Base-by-base conservation (phyloP, 177 flowering plant species). In the Tripterygium wilfordii region DNA sequence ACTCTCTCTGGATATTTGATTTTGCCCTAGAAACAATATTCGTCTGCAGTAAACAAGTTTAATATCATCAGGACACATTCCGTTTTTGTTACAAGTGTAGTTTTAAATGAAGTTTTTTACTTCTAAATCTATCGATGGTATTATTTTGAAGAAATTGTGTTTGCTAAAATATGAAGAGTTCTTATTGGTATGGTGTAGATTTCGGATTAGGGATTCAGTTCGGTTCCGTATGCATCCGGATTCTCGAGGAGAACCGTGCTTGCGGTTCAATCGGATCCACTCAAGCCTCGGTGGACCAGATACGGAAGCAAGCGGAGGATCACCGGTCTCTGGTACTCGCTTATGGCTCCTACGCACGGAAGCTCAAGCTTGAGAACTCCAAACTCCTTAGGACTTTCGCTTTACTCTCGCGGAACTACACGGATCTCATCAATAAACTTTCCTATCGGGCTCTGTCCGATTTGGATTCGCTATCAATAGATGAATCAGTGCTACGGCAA, bases 231-330 rank as follows among this genome's bases (percentile, higher is more conserved):
- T 45, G 61, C 58, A 35, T 10, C 54, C 15, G 56, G 58, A 37
- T 50, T 55, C 19, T 15, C 47, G 14, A 19, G 76, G 38, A 64
- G 83, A 58, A 57, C 76, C 10, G 52, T 78, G 0, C 63, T 79
- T 21, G 85, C 78, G 2, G 29, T 71, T 4, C 76, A 79, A 54
- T 69, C 79, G 16, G 82, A 77, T 69, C 82, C 85, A 8, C 66
- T 71, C 31, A 79, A 77, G 69, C 75, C 74, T 2, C 56, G 78
- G 13, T 71, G 17, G 80, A 74, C 61, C 82, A 74, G 78, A 67
- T 79, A 51, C 70, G 70, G 24, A 80, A 77, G 53, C 86, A 80
- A 58, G 83, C 79, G 0, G 82, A 78, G 0, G 83, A 80, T 44
- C 87, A 80, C 49, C 63, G 64, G 19, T 37, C 74, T 0, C 43